Conservation (phyloP, 805 yeast species). For the Wickerhamomyces ciferrii region DNA sequence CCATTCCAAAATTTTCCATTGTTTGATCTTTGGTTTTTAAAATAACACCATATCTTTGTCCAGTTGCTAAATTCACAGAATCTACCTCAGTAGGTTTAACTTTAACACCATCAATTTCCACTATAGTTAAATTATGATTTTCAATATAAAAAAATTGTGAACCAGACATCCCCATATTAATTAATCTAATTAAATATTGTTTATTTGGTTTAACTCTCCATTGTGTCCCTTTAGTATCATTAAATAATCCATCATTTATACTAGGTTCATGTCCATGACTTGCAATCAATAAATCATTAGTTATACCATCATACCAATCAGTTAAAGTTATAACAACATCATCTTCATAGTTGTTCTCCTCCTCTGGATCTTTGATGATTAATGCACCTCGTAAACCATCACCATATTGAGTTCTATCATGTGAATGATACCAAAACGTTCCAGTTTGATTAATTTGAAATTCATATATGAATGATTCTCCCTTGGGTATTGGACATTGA, state of each 20-base stretch:
- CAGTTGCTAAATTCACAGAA: slow-evolving; percentile 56
- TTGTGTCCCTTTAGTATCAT: slow-evolving; percentile 40
- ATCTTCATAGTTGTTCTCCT: slow-evolving; percentile 33
- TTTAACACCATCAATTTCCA: slow-evolving; percentile 56
- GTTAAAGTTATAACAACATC: slow-evolving; percentile 36
- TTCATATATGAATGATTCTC: slow-evolving; percentile 33
- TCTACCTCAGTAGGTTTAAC: slow-evolving; percentile 44
- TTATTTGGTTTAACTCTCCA: slow-evolving; percentile 37
- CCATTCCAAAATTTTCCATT: slow-evolving; percentile 37
- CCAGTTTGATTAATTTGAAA: slow-evolving; percentile 42
- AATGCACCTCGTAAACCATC: slow-evolving; percentile 47
- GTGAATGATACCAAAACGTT: slow-evolving; percentile 54
- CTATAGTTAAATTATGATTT: slow-evolving; percentile 45
- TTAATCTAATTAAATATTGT: slow-evolving; percentile 43
- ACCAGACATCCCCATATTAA: slow-evolving; percentile 53
- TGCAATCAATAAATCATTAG: slow-evolving; percentile 28
- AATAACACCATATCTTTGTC: slow-evolving; percentile 70
- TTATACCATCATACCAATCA: slow-evolving; percentile 44
- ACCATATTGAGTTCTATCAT: slow-evolving; percentile 38
- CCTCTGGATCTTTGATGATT: slow-evolving; percentile 32
- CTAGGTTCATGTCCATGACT: slow-evolving; percentile 44
- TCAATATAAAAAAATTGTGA: slow-evolving; percentile 51
- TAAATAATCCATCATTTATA: slow-evolving; percentile 40
- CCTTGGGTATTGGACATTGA: slow-evolving; percentile 43
- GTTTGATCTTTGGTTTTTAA: slow-evolving; percentile 43